Percentiles rank a stretch among this genome's conserved stretches.
phyloP scores from a whole-genome alignment of 73 alveolate genomes.

The Paramecium octaurelia region DNA sequence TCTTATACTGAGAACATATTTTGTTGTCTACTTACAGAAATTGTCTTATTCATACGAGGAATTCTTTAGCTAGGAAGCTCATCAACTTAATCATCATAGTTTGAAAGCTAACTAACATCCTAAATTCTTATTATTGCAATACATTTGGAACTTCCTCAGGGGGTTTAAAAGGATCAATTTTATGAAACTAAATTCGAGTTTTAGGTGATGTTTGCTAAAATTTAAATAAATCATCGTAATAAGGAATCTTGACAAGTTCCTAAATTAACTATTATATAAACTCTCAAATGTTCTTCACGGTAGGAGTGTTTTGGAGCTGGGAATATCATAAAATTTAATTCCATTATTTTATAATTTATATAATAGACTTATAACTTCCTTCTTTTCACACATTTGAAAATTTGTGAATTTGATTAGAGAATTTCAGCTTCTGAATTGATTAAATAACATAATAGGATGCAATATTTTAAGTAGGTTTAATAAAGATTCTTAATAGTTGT shows the following conservation, averaged over 20 bases:
- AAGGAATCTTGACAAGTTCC: conserved; percentile 20
- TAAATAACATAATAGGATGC: not conserved
- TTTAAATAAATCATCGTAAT: conserved; percentile 13
- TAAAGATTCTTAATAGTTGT: not conserved
- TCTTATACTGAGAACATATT: not conserved
- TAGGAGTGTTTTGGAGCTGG: conserved; percentile 15
- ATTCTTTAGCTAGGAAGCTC: not conserved
- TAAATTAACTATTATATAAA: not conserved
- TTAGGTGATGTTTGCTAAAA: not conserved
- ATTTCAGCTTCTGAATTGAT: not conserved
- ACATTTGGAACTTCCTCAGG: conserved; percentile 38
- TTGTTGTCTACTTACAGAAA: not conserved
- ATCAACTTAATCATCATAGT: not conserved
- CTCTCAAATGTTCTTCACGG: not conserved
- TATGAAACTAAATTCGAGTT: not conserved
- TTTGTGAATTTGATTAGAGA: not conserved
- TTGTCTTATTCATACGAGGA: not conserved
- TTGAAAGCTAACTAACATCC: not conserved
- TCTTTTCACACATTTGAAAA: no score
- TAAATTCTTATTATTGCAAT: not conserved
- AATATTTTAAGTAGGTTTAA: not conserved
- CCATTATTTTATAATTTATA: not conserved
- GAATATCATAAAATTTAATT: conserved; percentile 23
- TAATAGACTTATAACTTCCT: no score
- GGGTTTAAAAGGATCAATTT: conserved; percentile 2